phyloP scores from a whole-genome alignment of 805 yeast species.

The Lachancea nothofagi region DNA sequence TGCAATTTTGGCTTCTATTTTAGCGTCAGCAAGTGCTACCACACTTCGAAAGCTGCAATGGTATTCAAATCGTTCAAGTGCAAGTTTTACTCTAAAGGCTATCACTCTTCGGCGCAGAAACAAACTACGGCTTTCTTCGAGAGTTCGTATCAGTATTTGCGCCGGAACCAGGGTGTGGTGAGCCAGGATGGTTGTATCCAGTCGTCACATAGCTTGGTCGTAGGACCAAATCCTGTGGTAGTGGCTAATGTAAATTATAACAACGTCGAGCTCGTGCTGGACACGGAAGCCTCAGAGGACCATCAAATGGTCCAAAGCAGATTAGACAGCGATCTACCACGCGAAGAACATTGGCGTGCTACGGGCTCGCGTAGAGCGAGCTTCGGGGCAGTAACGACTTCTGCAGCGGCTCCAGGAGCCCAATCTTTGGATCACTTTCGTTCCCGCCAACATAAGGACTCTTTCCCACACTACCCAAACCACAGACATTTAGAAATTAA shows the following conservation, averaged over 20 bases:
- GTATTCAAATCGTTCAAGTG: constrained; percentile 39
- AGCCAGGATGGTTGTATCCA: constrained; percentile 21
- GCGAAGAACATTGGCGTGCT: not conserved
- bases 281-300: constrained; percentile 11
- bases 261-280: constrained; percentile 26
- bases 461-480: constrained; percentile 10
- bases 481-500: constrained; percentile 17
- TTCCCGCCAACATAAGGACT: constrained; percentile 1
- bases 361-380: constrained; percentile 6
- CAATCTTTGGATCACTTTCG: constrained; percentile 1
- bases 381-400: constrained; percentile 1
- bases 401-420: constrained; percentile 1
- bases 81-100: constrained; percentile 36
- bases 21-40: not conserved
- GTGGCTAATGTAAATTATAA: constrained; percentile 32
- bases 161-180: constrained; percentile 34
- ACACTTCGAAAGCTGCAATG: constrained; percentile 19
- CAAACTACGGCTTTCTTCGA: constrained; percentile 36
- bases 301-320: not conserved
- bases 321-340: not conserved
- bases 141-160: constrained; percentile 37
- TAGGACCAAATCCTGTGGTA: constrained; percentile 36
- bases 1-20: too few species aligned
- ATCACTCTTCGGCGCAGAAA: constrained; percentile 31
- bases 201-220: constrained; percentile 16